Evolutionary conservation across 352 stramenopile species (phyloP).

Genomic region (Pilasporangium apinafurcum): DNA sequence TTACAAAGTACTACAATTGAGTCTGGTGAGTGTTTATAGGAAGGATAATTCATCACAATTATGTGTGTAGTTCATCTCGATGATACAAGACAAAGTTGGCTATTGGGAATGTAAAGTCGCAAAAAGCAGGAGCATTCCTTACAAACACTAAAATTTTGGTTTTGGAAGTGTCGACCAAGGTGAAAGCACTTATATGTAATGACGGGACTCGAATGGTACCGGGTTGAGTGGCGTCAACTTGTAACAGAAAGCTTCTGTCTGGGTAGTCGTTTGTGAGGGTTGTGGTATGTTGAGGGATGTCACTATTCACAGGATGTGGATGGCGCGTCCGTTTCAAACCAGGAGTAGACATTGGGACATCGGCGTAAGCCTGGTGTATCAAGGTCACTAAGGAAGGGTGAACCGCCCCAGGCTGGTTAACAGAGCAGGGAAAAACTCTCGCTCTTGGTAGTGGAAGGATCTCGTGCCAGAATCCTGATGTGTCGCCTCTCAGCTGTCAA

Average conservation of each 20-base stretch:
- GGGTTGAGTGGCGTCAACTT: slow-evolving; percentile 41
- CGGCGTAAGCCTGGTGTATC: slow-evolving; percentile 17
- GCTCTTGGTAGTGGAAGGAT: slow-evolving; percentile 57
- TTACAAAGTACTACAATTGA: no score
- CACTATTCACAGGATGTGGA: slow-evolving; percentile 33
- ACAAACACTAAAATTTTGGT: slow-evolving; percentile 3
- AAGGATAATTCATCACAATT: no score
- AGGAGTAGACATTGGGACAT: slow-evolving; percentile 39
- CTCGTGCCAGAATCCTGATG: slow-evolving; percentile 40
- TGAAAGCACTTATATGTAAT: slow-evolving; percentile 2
- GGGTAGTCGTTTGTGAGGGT: slow-evolving; percentile 30
- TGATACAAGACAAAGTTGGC: no score
- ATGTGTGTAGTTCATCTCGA: no score
- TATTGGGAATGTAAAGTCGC: no score
- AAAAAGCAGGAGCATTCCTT: no score
- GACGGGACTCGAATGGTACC: not conserved
- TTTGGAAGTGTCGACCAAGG: slow-evolving; percentile 13
- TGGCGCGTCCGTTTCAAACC: slow-evolving; percentile 39
- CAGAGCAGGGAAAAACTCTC: slow-evolving; percentile 50
- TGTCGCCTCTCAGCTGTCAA: slow-evolving; percentile 7
- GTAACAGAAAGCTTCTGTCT: slow-evolving; percentile 36
- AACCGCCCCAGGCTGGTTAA: slow-evolving; percentile 42
- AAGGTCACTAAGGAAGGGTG: slow-evolving; percentile 47
- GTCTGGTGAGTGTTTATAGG: no score
- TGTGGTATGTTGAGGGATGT: slow-evolving; percentile 14